Conservation (phyloP, 202 grass and related monocot species). For the Sporobolus alterniflorus region DNA sequence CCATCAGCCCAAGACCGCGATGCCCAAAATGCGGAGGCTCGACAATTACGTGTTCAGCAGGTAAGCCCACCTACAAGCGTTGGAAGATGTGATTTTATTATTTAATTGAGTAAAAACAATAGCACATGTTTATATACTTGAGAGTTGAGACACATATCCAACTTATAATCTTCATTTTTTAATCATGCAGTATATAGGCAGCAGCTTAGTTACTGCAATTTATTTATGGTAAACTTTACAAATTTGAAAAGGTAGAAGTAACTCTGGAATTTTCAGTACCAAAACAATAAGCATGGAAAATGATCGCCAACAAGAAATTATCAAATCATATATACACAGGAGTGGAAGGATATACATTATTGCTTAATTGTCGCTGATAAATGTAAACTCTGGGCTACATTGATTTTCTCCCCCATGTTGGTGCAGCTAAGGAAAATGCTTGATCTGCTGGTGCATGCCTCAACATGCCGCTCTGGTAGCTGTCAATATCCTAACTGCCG, state of each 20-base stretch:
- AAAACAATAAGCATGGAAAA: neutral
- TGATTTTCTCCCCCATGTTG: conserved; percentile 37
- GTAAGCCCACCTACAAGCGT: conserved; percentile 42
- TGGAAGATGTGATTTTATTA: conserved; percentile 9
- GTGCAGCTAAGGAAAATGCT: conserved; percentile 99
- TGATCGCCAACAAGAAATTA: neutral
- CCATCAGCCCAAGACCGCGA: conserved; percentile 80
- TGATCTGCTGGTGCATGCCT: conserved; percentile 95
- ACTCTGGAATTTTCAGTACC: neutral
- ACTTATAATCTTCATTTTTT: conserved; percentile 10
- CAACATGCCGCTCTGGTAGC: conserved; percentile 80
- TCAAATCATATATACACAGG: neutral
- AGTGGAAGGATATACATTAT: neutral
- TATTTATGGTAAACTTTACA: neutral
- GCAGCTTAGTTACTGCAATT: neutral
- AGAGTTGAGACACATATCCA: neutral
- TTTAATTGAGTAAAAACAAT: neutral
- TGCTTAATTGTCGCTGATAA: neutral
- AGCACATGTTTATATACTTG: neutral
- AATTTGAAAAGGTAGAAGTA: neutral
- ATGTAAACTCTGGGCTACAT: neutral
- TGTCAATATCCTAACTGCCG: conserved; percentile 96
- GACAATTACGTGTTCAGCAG: conserved; percentile 88
- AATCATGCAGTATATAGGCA: neutral
- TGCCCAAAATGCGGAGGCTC: conserved; percentile 97